These are phyloP conservation scores for Metschnikowia koreensis DNA, from an alignment of 805 yeast species.

Conservation along the genomic window DNA sequence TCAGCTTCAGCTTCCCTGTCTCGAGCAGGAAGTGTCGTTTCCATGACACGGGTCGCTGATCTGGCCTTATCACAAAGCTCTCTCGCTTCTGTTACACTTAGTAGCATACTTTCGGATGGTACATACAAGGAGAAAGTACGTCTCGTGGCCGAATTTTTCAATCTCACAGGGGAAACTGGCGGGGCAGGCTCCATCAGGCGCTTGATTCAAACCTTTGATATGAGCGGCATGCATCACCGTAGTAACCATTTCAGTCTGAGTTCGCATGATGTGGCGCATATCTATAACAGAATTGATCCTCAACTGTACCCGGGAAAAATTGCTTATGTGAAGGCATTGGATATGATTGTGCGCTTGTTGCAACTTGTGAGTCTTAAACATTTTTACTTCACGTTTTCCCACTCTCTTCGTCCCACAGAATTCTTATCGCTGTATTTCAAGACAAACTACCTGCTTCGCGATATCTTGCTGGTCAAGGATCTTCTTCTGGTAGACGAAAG, in stretches of 20 bases:
- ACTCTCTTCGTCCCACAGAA: not conserved
- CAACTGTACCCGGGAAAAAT: slow-evolving; percentile 16
- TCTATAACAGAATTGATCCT: slow-evolving; percentile 11
- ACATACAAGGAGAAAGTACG: slow-evolving; percentile 19
- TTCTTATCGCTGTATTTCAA: slow-evolving; percentile 4
- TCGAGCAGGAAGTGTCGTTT: slow-evolving; percentile 14
- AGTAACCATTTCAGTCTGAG: not conserved
- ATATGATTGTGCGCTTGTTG: slow-evolving; percentile 13
- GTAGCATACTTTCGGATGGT: slow-evolving; percentile 16
- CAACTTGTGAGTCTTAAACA: slow-evolving; percentile 14
- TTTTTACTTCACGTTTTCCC: not conserved
- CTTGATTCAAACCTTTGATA: slow-evolving; percentile 9
- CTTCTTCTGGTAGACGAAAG: slow-evolving; percentile 1
- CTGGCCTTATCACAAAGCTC: not conserved
- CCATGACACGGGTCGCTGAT: slow-evolving; percentile 9
- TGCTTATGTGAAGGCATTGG: slow-evolving; percentile 14
- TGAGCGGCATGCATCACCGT: slow-evolving; percentile 8
- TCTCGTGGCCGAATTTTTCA: slow-evolving; percentile 15
- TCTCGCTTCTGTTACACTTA: slow-evolving; percentile 5
- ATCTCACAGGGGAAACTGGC: not conserved
- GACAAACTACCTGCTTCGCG: slow-evolving; percentile 11
- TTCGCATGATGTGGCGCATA: slow-evolving; percentile 10
- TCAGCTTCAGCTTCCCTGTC: slow-evolving; percentile 20
- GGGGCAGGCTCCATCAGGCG: slow-evolving; percentile 12
- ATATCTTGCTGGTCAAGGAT: slow-evolving; percentile 11